These are phyloP conservation scores for Saccharomyces pastorianus DNA, from an alignment of 1,139 yeast genomes.

Conservation along the genomic window DNA sequence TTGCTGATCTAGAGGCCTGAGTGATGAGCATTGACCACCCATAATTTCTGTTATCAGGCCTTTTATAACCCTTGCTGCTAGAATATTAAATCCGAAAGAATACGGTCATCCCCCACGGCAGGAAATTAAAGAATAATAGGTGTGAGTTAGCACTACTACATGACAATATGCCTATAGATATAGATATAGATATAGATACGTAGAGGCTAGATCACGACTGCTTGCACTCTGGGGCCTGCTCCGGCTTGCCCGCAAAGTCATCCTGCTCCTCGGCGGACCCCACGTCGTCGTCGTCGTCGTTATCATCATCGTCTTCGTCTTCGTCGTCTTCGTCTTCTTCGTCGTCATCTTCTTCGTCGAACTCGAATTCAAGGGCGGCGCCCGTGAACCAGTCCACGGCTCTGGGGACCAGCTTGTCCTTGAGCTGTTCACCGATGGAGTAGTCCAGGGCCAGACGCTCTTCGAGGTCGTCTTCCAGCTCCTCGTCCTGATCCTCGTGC, in stretches of 20 bases:
- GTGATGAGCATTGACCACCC: background rate
- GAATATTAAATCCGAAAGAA: background rate
- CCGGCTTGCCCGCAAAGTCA: conserved; percentile 35
- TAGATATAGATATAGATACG: no score
- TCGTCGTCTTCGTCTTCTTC: conserved; percentile 54
- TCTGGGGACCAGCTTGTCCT: conserved; percentile 90
- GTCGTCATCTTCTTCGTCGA: conserved; percentile 45
- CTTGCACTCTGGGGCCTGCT: conserved; percentile 84
- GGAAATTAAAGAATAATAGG: background rate
- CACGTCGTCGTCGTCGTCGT: conserved; percentile 25
- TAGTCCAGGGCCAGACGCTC: conserved; percentile 85
- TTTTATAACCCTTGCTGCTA: background rate
- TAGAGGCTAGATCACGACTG: conserved; percentile 36
- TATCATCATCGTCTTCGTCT: conserved; percentile 36
- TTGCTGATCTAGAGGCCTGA: background rate
- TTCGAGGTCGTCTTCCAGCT: conserved; percentile 60
- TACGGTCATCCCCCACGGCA: background rate
- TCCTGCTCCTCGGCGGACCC: conserved; percentile 33
- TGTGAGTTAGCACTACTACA: no score
- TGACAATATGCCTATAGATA: background rate
- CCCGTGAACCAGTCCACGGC: conserved; percentile 99
- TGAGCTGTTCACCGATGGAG: conserved; percentile 92
- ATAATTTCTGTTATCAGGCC: background rate
- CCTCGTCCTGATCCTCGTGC: conserved; percentile 35
- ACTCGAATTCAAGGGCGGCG: conserved; percentile 62